A percentile compares a stretch with the other conserved stretches of the same genome.
Evolutionary conservation across 2,329 filamentous ascomycete genomes (phyloP).

Genomic region (Trichoderma afroharzianum): DNA sequence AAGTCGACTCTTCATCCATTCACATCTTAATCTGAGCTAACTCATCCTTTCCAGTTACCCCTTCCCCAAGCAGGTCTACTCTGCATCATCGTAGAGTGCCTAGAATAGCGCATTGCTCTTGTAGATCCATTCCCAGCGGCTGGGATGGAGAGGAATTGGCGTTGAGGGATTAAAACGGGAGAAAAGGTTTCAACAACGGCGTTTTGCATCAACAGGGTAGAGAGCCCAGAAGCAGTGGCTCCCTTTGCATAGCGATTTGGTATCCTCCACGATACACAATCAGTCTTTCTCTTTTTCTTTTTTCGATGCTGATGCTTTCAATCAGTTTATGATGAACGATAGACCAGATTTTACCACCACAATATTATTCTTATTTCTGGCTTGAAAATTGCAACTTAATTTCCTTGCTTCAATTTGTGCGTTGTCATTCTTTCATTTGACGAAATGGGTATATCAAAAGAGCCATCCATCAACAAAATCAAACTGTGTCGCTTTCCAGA

Average conservation of each 20-base stretch:
- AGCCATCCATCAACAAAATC: not conserved
- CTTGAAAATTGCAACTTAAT: slow-evolving; percentile 11
- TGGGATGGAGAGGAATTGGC: slow-evolving; percentile 31
- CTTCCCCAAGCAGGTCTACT: slow-evolving; percentile 76
- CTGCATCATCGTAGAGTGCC: slow-evolving; percentile 40
- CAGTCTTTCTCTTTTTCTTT: not conserved
- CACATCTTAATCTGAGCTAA: not conserved
- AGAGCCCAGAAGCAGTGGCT: slow-evolving; percentile 26
- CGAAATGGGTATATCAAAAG: not conserved
- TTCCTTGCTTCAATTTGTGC: not conserved
- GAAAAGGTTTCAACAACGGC: slow-evolving; percentile 55
- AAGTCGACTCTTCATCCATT: slow-evolving; percentile 44
- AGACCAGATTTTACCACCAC: not conserved
- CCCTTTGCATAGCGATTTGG: slow-evolving; percentile 34
- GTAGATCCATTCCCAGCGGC: slow-evolving; percentile 23
- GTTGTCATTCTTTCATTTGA: not conserved
- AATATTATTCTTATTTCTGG: slow-evolving; percentile 1
- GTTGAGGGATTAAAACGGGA: slow-evolving; percentile 38
- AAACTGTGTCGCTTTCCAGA: not conserved
- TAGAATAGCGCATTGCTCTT: slow-evolving; percentile 25
- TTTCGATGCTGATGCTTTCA: slow-evolving; percentile 7
- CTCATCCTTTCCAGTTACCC: slow-evolving; percentile 58
- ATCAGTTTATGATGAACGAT: slow-evolving; percentile 13
- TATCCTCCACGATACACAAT: slow-evolving; percentile 42
- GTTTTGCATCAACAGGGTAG: slow-evolving; percentile 36